Evolutionary conservation across 495 filamentous ascomycete species (phyloP), one percentile per base, ranked within the genome.

Genomic region (Aspergillus avenaceus): DNA sequence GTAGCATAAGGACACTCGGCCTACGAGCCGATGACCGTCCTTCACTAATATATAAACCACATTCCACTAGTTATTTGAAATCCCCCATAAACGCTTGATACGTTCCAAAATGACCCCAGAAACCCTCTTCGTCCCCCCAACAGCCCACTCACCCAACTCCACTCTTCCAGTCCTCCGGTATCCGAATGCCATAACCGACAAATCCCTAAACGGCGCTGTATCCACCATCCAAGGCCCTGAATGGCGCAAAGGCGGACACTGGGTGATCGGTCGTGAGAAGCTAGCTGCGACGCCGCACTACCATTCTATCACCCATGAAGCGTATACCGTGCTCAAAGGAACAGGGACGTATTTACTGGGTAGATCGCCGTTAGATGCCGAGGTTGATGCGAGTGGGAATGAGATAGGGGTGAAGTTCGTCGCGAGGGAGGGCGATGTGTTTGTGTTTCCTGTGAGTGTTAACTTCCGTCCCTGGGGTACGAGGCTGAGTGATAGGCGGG

Each of bases 201-300:
- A 12, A 12, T 6, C 27, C 6, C 12, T 28, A 6, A 12, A 28
- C 12, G 27, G 27, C 27, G 27, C 27, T 12, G 27, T 28, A 12
- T 5, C 27, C 27, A 6, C 27, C 27, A 12, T 28, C 6, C 12
- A 28, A 6, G 12, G 6, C 27, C 5, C n/a, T 22, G 44, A 48
- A 26, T 53, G 51, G 51, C 7, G 4, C 1, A 41, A 48, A 14
- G 51, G 51, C n/a, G 51, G 51, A 1, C 51, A 53, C 18, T 53
- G 45, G 51, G 48, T 47, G 19, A 47, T 53, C 26, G 12, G 11
- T 14, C 38, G 41, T 14, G 51, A 53, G 18, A 23, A n/a, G 4
- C 25, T 53, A 13, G 51, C 51, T n/a, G 51, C 44, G 7, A 53
- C 44, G 8, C 44, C 51, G 4, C 51, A 53, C 28, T 53, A 48